A percentile compares a stretch with the other conserved stretches of the same genome.
Conservation (phyloP, 2,329 filamentous ascomycete genomes). For the Hypoxylon sp. region DNA sequence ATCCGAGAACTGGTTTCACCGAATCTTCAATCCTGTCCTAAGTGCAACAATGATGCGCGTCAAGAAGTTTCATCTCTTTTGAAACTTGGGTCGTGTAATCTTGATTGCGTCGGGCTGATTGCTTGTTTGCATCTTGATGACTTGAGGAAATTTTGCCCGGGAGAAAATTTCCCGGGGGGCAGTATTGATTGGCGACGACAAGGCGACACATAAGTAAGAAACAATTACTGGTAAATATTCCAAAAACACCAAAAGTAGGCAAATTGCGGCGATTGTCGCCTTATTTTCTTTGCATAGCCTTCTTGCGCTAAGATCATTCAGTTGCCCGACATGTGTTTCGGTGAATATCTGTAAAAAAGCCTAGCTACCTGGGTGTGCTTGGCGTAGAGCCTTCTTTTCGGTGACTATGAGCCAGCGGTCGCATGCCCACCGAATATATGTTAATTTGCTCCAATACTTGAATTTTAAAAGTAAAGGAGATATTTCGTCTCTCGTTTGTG, state of each 20-base stretch:
- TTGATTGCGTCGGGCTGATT: conserved; percentile 11
- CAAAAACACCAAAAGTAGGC: conserved; percentile 4
- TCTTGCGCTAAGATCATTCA: conserved; percentile 1
- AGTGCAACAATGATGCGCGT: background rate
- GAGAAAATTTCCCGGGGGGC: background rate
- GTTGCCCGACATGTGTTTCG: conserved; percentile 17
- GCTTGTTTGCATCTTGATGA: background rate
- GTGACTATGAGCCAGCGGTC: conserved; percentile 3
- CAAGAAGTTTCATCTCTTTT: background rate
- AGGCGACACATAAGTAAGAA: background rate
- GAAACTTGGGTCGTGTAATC: conserved; percentile 6
- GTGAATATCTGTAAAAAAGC: conserved; percentile 19
- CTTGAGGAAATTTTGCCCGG: background rate
- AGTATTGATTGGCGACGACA: background rate
- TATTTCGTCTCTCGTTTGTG: background rate
- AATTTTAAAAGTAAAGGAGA: background rate
- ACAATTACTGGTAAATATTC: conserved; percentile 3
- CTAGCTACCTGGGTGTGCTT: conserved; percentile 5
- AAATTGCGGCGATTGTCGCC: background rate
- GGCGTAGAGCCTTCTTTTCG: conserved; percentile 11
- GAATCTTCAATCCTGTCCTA: conserved; percentile 6
- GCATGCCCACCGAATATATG: conserved; percentile 8
- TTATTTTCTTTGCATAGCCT: background rate
- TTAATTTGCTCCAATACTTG: conserved; percentile 5
- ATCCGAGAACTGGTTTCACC: conserved; percentile 13